A percentile compares a stretch with the other conserved stretches of the same genome.
phyloP scores from a whole-genome alignment of 2,329 filamentous ascomycete genomes.

The Botrytis fabae region DNA sequence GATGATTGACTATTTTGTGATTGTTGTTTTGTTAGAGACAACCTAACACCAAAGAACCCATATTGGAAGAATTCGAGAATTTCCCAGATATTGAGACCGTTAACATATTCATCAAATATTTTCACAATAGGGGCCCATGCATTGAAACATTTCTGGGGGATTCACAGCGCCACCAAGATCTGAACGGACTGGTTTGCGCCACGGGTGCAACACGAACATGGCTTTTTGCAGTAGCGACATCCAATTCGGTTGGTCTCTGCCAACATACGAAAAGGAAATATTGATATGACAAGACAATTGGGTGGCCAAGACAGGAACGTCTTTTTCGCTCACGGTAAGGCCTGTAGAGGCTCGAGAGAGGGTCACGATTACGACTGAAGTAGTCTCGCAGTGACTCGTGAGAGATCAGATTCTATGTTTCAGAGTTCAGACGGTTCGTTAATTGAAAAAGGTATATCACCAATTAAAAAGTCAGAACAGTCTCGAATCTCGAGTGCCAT shows the following conservation, averaged over 20 bases:
- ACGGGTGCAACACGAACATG: conserved; percentile 8
- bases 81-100: not conserved
- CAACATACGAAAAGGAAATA: conserved; percentile 1
- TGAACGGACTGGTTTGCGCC: conserved; percentile 13
- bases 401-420: conserved; percentile 5
- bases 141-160: conserved; percentile 12
- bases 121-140: conserved; percentile 9
- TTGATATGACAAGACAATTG: not conserved
- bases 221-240: conserved; percentile 4
- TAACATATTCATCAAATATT: conserved; percentile 2
- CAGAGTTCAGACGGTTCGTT: conserved; percentile 4
- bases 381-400: conserved; percentile 4
- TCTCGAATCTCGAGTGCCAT: conserved; percentile 7
- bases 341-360: not conserved
- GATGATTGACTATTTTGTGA: not conserved
- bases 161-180: conserved; percentile 11
- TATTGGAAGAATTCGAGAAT: not conserved
- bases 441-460: not conserved
- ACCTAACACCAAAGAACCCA: not conserved
- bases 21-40: conserved; percentile 2
- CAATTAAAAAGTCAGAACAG: not conserved
- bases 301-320: not conserved
- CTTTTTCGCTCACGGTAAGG: not conserved
- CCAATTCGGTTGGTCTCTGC: conserved; percentile 1
- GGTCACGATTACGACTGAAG: not conserved